Evolutionary conservation across 768 basidiomycete species (phyloP), one percentile per base, ranked within the genome.

Genomic region (Suillus hirtellus): DNA sequence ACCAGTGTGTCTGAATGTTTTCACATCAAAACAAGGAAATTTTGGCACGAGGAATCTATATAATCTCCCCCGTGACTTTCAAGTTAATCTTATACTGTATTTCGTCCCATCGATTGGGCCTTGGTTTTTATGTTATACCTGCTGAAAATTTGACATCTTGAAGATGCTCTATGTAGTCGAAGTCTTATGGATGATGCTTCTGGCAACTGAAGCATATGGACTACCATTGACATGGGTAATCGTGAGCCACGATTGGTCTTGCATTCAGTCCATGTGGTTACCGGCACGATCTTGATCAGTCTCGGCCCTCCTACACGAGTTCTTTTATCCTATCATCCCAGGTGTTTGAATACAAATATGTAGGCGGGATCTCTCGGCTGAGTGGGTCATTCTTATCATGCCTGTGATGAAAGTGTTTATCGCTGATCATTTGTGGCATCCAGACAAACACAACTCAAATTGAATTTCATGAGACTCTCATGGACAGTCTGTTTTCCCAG

Each of bases 401-500:
- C 11, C 11, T 3, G 21, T 7, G 21, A 21, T 24, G 21, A 14
- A 1, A 21, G 9, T 34, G 4, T 62, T 35, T 63, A 34, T 15
- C 19, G 24, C 7, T 61, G 21, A 49, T 61, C 0, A 9, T n/a
- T 21, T 46, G 43, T n/a, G n/a, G n/a, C 43, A 12, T 11, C 42
- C 24, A 73, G 73, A 65, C 69, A 2, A 73, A 73, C 60, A 60
- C 70, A 19, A 70, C 64, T 34, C 67, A 65, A 27, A 53, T 12
- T 21, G 54, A 73, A 10, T 72, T 73, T 54, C 69, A 71, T n/a
- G 71, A 55, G 4, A 63, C 59, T 53, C 37, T 74, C 24, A 65
- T 71, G 67, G 54, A 70, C 24, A 56, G 70, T 24, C 65, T 75
- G 4, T 75, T 75, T 64, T 72, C 66, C 4, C 73, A 73, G 65